phyloP scores from a whole-genome alignment of 345 rosid species.

The Corchorus capsularis region DNA sequence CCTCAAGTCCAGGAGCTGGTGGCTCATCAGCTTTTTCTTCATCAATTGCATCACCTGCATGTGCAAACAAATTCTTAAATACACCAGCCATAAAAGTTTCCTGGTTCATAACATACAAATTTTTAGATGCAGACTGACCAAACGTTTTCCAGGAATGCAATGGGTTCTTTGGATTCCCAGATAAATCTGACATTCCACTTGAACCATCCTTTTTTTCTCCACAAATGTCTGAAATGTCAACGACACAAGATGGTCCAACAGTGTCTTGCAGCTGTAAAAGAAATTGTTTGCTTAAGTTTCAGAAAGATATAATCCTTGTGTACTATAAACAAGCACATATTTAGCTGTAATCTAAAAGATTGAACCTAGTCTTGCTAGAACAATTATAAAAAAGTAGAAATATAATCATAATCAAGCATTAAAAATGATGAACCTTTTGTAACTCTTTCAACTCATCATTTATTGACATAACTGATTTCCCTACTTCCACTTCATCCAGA shows the following conservation, averaged over 20 bases:
- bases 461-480: constrained; percentile 33
- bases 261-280: constrained; percentile 44
- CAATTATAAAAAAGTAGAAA: neutral
- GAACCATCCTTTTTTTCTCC: constrained; percentile 33
- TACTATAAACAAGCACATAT: neutral
- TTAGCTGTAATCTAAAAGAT: neutral
- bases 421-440: constrained; percentile 20
- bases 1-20: constrained; percentile 72
- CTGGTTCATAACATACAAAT: constrained; percentile 28
- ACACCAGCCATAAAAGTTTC: constrained; percentile 39
- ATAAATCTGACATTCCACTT: constrained; percentile 22
- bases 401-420: neutral
- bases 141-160: constrained; percentile 32
- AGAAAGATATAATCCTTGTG: neutral
- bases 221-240: constrained; percentile 23
- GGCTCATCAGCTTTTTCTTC: constrained; percentile 52
- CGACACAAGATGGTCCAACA: constrained; percentile 25
- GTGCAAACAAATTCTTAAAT: constrained; percentile 42
- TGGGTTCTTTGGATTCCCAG: constrained; percentile 34
- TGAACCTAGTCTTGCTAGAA: neutral
- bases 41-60: constrained; percentile 36
- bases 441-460: constrained; percentile 45
- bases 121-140: constrained; percentile 31
- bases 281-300: neutral
- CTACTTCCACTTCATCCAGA: constrained; percentile 31